A percentile compares a stretch with the other conserved stretches of the same genome.
Conservation (phyloP, 345 rosid genomes). For the Euphorbia tirucalli region DNA sequence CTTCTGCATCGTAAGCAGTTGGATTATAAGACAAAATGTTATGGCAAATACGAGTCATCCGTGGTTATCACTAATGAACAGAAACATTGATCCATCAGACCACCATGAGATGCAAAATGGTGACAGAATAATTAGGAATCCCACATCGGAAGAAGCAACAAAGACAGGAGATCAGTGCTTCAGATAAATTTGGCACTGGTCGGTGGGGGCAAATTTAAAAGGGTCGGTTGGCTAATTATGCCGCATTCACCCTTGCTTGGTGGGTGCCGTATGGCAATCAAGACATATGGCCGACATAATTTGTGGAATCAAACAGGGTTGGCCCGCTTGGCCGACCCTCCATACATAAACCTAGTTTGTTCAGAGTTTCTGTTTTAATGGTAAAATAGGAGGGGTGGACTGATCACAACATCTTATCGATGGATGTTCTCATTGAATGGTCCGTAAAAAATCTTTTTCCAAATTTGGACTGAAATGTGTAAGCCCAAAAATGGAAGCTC, state of each 20-base stretch:
- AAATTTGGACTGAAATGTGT: too few species aligned
- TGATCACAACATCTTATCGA: too few species aligned
- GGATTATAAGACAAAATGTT: too few species aligned
- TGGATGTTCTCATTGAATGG: too few species aligned
- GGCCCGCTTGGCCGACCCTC: slow-evolving; percentile 88
- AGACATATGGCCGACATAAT: slow-evolving; percentile 92
- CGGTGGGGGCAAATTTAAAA: slow-evolving; percentile 44
- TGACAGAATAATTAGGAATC: background rate
- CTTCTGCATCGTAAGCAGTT: too few species aligned
- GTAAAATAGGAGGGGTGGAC: too few species aligned
- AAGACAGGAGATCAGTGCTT: background rate
- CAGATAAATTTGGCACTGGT: background rate
- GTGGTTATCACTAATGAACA: too few species aligned
- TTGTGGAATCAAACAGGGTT: slow-evolving; percentile 55
- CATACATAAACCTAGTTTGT: too few species aligned
- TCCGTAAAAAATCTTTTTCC: too few species aligned
- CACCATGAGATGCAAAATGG: background rate
- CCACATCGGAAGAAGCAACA: slow-evolving; percentile 12
- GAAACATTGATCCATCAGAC: background rate
- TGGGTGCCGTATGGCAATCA: slow-evolving; percentile 90
- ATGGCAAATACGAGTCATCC: too few species aligned
- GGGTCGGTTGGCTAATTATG: slow-evolving; percentile 96
- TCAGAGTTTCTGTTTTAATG: too few species aligned
- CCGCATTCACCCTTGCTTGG: slow-evolving; percentile 46
- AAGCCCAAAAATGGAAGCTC: too few species aligned